Evolutionary conservation across 768 basidiomycete species (phyloP), one percentile per base, ranked within the genome.

Genomic region (Sarcodon sp.): DNA sequence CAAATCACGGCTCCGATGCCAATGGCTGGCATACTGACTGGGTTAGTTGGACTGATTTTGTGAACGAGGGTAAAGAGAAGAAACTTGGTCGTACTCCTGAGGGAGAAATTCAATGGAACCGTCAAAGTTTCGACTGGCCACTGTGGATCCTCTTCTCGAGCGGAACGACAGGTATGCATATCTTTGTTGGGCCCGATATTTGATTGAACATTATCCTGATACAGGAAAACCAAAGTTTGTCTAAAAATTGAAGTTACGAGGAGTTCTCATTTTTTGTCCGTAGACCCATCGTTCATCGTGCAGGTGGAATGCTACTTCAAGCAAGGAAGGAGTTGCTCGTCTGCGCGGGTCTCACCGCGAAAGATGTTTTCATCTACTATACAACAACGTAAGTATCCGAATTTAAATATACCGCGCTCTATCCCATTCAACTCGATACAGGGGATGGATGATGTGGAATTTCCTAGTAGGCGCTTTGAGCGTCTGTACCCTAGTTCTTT

Each of bases 391-490:
- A 53, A 55, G 79, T 67, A 41, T 45, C 12, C 39, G 31, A 8
- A 46, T 48, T 33, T 47, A 31, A 27, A 27, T 27, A 27, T 4
- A 3, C 4, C 21, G 2, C 21, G 21, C 21, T 27, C 21, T 4
- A 27, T 27, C 21, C 21, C 21, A 3, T 4, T 27, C 21, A 27
- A 27, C 50, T 51, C 54, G 54, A 16, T 13, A 7, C 54, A 87
- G 83, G 13, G 83, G 83, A 41, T 87, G 86, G 87, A 89, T 90
- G 86, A 88, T 89, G 87, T 89, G 82, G 79, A 88, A 88, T 59
- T 88, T 86, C 61, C 77, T 88, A 34, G 69, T 83, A 32, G 73
- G 75, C 47, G 79, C 75, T 7, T 69, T 89, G 9, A 70, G 71
- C 38, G 59, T 77, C 11, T 80, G 79, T 53, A 83, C 80, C 4